Evolutionary conservation across 331 rosid species (phyloP).

Genomic region (Malus hybrid): DNA sequence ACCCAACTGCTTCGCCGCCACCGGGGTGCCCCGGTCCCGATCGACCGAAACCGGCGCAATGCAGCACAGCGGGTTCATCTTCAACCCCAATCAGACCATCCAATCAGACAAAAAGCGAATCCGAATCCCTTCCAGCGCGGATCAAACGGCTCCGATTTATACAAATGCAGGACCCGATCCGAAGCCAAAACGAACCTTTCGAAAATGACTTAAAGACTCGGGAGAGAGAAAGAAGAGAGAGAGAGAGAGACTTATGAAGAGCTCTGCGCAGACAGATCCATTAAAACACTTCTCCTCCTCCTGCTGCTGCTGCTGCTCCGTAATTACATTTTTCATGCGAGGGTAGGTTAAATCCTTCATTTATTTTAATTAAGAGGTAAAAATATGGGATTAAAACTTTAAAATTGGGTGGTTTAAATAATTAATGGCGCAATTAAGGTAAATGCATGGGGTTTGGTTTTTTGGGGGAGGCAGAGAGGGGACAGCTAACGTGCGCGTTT

Average conservation of each 20-base stretch:
- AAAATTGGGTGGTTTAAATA: not conserved
- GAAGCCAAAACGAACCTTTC: too few relatives aligned
- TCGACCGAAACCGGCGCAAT: slow-evolving; percentile 99
- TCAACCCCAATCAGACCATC: not conserved
- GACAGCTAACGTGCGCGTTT: slow-evolving; percentile 78
- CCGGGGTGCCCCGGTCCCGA: slow-evolving; percentile 59
- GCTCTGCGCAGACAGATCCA: slow-evolving; percentile 40
- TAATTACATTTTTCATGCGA: not conserved
- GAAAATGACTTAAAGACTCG: slow-evolving; percentile 28
- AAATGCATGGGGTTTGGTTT: slow-evolving; percentile 12
- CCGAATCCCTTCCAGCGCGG: slow-evolving; percentile 2
- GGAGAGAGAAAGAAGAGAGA: not conserved
- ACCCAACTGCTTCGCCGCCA: slow-evolving; percentile 27
- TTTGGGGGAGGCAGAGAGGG: slow-evolving; percentile 10
- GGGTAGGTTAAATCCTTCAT: slow-evolving; percentile 13
- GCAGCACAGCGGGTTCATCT: slow-evolving; percentile 98
- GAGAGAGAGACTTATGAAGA: slow-evolving; percentile 14
- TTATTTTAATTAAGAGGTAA: not conserved
- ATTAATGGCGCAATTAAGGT: not conserved
- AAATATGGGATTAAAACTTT: not conserved
- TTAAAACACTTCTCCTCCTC: slow-evolving; percentile 19
- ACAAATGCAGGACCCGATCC: too few relatives aligned
- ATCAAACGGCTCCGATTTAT: too few relatives aligned
- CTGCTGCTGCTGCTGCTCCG: slow-evolving; percentile 13
- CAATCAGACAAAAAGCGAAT: slow-evolving; percentile 2